phyloP scores from a whole-genome alignment of 306 rosid species.

The Arachis hypogaea region DNA sequence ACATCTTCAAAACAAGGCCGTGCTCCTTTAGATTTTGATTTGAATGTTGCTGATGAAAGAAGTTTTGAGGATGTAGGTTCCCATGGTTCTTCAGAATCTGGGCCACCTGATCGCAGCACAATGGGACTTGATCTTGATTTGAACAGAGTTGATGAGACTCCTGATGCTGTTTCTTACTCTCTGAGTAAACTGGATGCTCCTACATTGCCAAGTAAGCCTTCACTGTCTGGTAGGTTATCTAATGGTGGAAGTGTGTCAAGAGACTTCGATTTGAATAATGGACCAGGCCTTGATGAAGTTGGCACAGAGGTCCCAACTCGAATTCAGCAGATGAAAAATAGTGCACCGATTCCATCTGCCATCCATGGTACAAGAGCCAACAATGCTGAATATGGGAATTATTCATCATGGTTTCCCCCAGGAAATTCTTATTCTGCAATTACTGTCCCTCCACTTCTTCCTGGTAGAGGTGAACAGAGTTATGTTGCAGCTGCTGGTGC shows the following conservation, averaged over 20 bases:
- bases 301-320: conserved; percentile 56
- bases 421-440: conserved; percentile 75
- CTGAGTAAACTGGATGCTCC: conserved; percentile 61
- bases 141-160: conserved; percentile 74
- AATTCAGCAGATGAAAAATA: conserved; percentile 61
- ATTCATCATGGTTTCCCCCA: conserved; percentile 82
- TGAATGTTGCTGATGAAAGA: conserved; percentile 77
- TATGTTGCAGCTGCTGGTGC: conserved; percentile 67
- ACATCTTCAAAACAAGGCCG: conserved; percentile 60
- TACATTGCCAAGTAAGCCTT: conserved; percentile 53
- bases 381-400: conserved; percentile 67
- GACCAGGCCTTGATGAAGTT: conserved; percentile 85
- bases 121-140: conserved; percentile 92
- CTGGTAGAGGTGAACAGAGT: conserved; percentile 87
- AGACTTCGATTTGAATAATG: conserved; percentile 93
- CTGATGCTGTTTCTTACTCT: conserved; percentile 57
- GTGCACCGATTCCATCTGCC: conserved; percentile 49
- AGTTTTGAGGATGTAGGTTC: conserved; percentile 67
- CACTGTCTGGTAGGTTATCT: conserved; percentile 63
- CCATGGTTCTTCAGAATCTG: conserved; percentile 50
- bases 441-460: conserved; percentile 67
- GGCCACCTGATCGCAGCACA: conserved; percentile 56
- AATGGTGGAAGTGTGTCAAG: conserved; percentile 69
- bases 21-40: conserved; percentile 80
- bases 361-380: conserved; percentile 63